Conservation (phyloP, 257 asterid species). For the Forsythia viridissima region DNA sequence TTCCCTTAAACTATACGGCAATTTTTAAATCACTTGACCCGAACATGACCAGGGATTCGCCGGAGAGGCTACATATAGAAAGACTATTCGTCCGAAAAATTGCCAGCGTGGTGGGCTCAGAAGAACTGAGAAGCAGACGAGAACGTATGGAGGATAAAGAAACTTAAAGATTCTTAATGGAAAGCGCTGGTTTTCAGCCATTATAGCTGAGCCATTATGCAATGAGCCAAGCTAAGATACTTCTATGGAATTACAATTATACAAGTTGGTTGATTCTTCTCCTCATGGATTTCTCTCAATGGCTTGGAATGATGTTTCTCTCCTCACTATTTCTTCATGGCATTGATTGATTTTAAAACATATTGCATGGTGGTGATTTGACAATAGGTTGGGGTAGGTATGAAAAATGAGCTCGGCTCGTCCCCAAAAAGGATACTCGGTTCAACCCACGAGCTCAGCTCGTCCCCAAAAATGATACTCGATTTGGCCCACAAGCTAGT, state of each 20-base stretch:
- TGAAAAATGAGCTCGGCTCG: too few species aligned
- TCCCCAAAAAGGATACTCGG: too few species aligned
- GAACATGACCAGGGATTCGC: constrained; percentile 58
- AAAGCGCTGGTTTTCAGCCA: constrained; percentile 70
- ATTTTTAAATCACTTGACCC: constrained; percentile 86
- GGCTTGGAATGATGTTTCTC: constrained; percentile 85
- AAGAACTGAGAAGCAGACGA: constrained; percentile 34
- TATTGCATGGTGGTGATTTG: too few species aligned
- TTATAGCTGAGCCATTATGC: constrained; percentile 79
- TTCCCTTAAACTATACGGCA: constrained; percentile 73
- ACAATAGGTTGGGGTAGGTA: too few species aligned
- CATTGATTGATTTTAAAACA: constrained; percentile 34
- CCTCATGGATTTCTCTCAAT: constrained; percentile 88
- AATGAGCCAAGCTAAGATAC: constrained; percentile 77
- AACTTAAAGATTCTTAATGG: constrained; percentile 75
- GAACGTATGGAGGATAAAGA: constrained; percentile 84
- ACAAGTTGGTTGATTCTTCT: constrained; percentile 69
- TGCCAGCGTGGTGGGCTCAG: constrained; percentile 60
- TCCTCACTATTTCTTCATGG: constrained; percentile 93
- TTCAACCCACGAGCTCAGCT: too few species aligned
- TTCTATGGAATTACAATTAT: constrained; percentile 80
- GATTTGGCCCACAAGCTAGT: too few species aligned
- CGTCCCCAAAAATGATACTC: too few species aligned
- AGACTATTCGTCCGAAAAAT: constrained; percentile 66
- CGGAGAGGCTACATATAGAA: constrained; percentile 72